phyloP scores from a whole-genome alignment of 345 rosid species.

The Eucalyptus decipiens region DNA sequence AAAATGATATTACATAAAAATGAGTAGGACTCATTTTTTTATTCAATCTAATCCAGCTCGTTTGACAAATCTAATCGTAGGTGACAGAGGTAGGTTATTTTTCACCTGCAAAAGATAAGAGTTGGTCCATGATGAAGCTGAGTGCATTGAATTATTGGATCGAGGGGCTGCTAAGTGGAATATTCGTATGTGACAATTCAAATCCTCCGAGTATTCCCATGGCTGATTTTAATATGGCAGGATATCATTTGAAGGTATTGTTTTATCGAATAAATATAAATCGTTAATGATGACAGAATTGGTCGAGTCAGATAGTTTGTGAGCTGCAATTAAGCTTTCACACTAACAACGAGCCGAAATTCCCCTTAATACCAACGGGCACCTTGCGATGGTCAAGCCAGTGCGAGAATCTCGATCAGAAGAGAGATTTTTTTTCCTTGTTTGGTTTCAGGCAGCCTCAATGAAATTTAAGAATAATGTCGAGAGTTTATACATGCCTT shows the following conservation, averaged over 20 bases:
- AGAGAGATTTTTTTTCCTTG: neutral
- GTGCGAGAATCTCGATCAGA: neutral
- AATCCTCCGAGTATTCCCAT: too few species aligned
- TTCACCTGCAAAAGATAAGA: too few species aligned
- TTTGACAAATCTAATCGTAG: too few species aligned
- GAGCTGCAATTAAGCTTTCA: neutral
- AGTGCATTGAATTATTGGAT: too few species aligned
- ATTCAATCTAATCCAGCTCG: too few species aligned
- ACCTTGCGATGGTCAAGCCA: neutral
- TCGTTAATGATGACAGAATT: neutral
- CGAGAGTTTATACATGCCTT: neutral
- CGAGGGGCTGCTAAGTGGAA: too few species aligned
- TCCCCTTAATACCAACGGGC: neutral
- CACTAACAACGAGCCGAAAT: neutral
- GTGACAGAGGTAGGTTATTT: too few species aligned
- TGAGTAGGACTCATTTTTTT: too few species aligned
- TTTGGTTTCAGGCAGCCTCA: neutral
- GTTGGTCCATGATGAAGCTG: too few species aligned
- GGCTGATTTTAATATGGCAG: neutral
- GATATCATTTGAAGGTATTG: neutral
- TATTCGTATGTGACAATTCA: too few species aligned
- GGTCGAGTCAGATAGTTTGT: neutral
- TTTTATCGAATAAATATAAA: neutral
- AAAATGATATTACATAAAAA: too few species aligned
- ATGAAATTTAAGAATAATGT: neutral